phyloP scores from a whole-genome alignment of 2,329 filamentous ascomycete species.

The Aspergillus ustus region DNA sequence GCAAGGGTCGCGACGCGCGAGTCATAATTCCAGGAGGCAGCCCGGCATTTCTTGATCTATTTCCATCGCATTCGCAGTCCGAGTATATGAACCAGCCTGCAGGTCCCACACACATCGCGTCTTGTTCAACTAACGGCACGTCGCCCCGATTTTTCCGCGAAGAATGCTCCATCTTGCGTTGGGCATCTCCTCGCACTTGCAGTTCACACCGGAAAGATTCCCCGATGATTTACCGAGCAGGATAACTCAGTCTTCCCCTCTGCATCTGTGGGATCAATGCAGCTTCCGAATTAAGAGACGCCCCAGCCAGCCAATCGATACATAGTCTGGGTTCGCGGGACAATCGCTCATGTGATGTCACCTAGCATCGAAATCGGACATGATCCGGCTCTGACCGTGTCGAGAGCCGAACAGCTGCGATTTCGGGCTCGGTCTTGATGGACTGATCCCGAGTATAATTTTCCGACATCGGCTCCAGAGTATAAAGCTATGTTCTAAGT shows the following conservation, averaged over 20 bases:
- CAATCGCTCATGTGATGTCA: neutral
- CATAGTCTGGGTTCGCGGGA: neutral
- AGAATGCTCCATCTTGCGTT: slow-evolving; percentile 9
- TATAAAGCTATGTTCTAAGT: neutral
- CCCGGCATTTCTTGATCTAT: too few species aligned
- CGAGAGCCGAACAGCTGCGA: neutral
- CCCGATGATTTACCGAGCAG: neutral
- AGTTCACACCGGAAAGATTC: neutral
- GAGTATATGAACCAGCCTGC: neutral
- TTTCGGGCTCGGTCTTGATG: neutral
- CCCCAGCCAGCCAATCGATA: neutral
- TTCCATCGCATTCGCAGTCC: too few species aligned
- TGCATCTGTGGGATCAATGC: neutral
- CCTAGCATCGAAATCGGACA: neutral
- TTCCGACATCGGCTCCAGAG: neutral
- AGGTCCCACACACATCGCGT: neutral
- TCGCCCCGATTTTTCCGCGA: neutral
- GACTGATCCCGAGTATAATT: neutral
- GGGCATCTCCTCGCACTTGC: neutral
- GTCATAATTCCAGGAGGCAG: neutral
- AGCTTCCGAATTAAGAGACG: neutral
- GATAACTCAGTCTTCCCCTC: too few species aligned
- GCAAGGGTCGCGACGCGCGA: neutral
- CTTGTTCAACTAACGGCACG: neutral
- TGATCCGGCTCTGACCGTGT: neutral